Evolutionary conservation across 1,284 basidiomycete genomes (phyloP).

Genomic region (Apiotrichum veenhuisii): DNA sequence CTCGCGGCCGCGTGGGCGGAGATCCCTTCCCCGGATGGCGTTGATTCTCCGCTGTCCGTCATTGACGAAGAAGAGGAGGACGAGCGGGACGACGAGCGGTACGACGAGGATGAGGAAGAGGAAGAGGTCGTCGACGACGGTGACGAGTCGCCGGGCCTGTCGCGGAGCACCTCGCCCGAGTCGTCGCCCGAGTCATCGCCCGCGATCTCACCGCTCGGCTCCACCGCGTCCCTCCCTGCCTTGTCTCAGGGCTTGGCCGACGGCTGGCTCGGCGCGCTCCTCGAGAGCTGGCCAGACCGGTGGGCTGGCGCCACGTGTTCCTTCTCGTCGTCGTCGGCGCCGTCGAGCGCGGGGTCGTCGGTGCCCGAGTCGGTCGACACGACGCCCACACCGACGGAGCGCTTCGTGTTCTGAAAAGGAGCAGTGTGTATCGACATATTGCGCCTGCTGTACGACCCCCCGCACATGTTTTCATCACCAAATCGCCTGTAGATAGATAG

Average conservation of each 20-base stretch:
- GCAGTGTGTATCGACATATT: too few relatives aligned
- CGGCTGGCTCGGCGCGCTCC: neutral
- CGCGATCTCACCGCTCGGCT: neutral
- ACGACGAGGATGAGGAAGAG: neutral
- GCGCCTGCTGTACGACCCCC: too few relatives aligned
- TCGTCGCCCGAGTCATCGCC: too few relatives aligned
- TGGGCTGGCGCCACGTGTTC: neutral
- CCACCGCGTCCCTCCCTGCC: neutral
- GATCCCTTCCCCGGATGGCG: neutral
- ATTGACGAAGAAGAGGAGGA: neutral
- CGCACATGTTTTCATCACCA: too few relatives aligned
- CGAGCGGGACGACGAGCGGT: neutral
- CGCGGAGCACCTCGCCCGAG: too few relatives aligned
- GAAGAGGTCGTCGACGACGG: too few relatives aligned
- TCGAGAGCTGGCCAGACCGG: neutral
- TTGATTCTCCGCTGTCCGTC: neutral
- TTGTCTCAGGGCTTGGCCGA: neutral
- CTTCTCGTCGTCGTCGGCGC: neutral
- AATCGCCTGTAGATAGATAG: too few relatives aligned
- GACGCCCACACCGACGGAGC: neutral
- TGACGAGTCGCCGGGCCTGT: too few relatives aligned
- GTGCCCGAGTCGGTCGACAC: neutral
- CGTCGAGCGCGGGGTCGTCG: neutral
- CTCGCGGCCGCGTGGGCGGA: neutral
- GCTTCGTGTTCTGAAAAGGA: too few relatives aligned